phyloP scores from a whole-genome alignment of 2,329 filamentous ascomycete genomes.

The Fusarium mangiferae region DNA sequence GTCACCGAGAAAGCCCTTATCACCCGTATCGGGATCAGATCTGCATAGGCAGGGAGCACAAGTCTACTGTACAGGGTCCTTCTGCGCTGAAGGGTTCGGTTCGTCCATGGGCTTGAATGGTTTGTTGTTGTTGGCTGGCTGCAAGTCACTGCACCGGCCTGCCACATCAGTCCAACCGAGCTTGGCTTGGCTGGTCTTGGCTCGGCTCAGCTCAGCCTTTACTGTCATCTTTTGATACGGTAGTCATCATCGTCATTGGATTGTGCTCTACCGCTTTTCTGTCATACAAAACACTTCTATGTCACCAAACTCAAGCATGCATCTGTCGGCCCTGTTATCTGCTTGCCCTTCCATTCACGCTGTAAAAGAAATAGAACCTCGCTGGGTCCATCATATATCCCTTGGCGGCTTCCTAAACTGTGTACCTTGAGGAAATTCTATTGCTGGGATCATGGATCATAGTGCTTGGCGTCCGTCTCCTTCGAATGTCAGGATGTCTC shows the following conservation, averaged over 20 bases:
- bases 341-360: background rate
- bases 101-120: slow-evolving; percentile 8
- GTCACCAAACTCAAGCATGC: slow-evolving; percentile 13
- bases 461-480: slow-evolving; percentile 7
- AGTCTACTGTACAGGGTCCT: slow-evolving; percentile 14
- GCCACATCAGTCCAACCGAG: slow-evolving; percentile 27
- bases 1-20: slow-evolving; percentile 28
- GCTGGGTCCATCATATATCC: background rate
- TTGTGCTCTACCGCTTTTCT: slow-evolving; percentile 15
- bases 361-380: background rate
- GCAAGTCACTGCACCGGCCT: slow-evolving; percentile 15
- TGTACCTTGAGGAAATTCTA: background rate
- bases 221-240: slow-evolving; percentile 30
- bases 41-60: slow-evolving; percentile 18
- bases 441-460: slow-evolving; percentile 27
- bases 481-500: slow-evolving; percentile 11
- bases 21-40: slow-evolving; percentile 16
- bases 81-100: slow-evolving; percentile 17
- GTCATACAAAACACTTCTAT: slow-evolving; percentile 4
- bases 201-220: slow-evolving; percentile 17
- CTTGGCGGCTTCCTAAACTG: slow-evolving; percentile 6
- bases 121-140: slow-evolving; percentile 5
- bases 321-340: slow-evolving; percentile 21
- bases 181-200: slow-evolving; percentile 15
- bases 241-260: slow-evolving; percentile 17